A percentile compares a stretch with the other conserved stretches of the same genome.
Conservation (phyloP, 2,329 filamentous ascomycete genomes). For the Tricladium varicosporioides region DNA sequence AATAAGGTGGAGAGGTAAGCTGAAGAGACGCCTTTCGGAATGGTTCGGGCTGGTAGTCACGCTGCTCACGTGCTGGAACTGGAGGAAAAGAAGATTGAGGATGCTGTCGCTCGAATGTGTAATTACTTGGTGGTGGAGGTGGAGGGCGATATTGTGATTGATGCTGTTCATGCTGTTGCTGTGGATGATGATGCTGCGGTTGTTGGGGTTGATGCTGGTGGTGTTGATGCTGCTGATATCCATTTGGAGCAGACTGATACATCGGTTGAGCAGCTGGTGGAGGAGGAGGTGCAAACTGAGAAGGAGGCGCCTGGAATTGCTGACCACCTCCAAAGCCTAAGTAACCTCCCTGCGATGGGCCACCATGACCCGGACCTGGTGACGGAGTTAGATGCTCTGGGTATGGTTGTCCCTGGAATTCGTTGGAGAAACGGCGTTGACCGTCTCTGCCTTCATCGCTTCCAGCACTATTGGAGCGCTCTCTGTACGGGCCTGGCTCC, state of each 20-base stretch:
- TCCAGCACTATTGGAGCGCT: constrained; percentile 23
- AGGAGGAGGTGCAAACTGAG: constrained; percentile 11
- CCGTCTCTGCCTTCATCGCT: constrained; percentile 21
- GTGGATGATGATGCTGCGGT: background rate
- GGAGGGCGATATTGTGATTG: constrained; percentile 14
- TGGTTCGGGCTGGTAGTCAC: constrained; percentile 17
- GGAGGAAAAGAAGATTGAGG: constrained; percentile 12
- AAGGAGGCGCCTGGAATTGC: constrained; percentile 21
- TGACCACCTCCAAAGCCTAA: constrained; percentile 30
- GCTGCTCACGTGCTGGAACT: constrained; percentile 13
- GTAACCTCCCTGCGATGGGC: constrained; percentile 32
- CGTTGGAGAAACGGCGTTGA: constrained; percentile 47
- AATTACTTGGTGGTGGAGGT: constrained; percentile 12
- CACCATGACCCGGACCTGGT: constrained; percentile 26
- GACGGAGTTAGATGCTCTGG: constrained; percentile 23
- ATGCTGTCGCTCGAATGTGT: constrained; percentile 8
- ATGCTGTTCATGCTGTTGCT: too few species aligned
- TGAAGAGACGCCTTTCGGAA: constrained; percentile 6
- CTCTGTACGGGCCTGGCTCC: constrained; percentile 19
- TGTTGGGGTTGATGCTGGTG: background rate
- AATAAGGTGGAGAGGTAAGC: constrained; percentile 4
- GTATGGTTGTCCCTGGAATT: constrained; percentile 38
- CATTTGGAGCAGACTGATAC: constrained; percentile 25
- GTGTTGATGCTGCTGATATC: constrained; percentile 14
- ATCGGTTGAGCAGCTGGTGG: constrained; percentile 17